Evolutionary conservation across 139 green algal genomes (phyloP), one percentile per base, ranked within the genome.

Genomic region (Picochlorum sp.): DNA sequence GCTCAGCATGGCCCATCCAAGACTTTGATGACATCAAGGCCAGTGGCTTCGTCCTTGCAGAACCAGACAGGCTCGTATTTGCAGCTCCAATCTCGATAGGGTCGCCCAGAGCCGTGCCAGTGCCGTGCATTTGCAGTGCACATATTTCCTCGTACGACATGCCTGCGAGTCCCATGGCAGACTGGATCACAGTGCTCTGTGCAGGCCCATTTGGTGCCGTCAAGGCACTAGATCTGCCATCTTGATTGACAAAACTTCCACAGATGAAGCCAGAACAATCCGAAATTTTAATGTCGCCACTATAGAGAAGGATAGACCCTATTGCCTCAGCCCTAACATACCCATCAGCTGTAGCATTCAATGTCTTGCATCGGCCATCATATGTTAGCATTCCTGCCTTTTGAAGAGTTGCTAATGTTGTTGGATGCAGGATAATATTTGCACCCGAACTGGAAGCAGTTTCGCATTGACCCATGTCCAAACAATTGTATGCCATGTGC

Each of bases 21-120:
- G 79, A 78, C 72, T 95, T 95, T 57, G 63, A 74, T 4, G 85
- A 79, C 58, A 83, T 55, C 9, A 95, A 71, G 21, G 65, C 52
- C n/a, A 94, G 54, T 8, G 75, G 49, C 4, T 6, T 14, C 21
- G 26, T 23, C 31, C 45, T 31, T 10, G 58, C 13, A 49, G 21
- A 51, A 21, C 13, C 41, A 54, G 65, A 28, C 23, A 73, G 26
- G 45, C 63, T 41, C 15, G 71, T 41, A 5, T 57, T 47, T 14
- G 65, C 65, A 7, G 88, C 86, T 0, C 85, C 85, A 9, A 95
- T 62, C 65, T 96, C 89, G 28, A 95, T 95, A 23, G 89, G 87
- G 66, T 95, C 89, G 4, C 90, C 90, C 44, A 96, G 78, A 6
- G 86, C 69, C 11, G 90, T 96, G 21, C 90, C 89, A 1, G 89